phyloP scores from a whole-genome alignment of 805 yeast species.

The Middelhovenomyces tepae region DNA sequence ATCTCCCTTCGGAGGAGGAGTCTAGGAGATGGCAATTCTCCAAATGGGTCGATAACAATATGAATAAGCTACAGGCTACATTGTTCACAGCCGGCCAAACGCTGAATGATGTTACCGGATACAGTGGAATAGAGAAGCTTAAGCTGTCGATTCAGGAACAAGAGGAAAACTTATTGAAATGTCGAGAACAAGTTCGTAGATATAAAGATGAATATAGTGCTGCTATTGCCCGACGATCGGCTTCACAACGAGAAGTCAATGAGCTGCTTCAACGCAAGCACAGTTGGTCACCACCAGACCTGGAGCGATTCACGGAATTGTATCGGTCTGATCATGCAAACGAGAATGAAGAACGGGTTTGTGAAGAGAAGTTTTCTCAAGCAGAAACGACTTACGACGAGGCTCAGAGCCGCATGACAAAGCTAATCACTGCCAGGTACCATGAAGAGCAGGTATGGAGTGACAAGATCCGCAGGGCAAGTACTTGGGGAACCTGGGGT shows the following conservation, averaged over 20 bases:
- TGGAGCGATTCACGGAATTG: conserved; percentile 74
- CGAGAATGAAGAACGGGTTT: conserved; percentile 47
- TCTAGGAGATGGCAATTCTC: conserved; percentile 19
- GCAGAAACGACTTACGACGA: conserved; percentile 61
- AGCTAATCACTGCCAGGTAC: conserved; percentile 75
- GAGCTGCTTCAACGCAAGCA: conserved; percentile 80
- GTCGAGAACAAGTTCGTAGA: conserved; percentile 39
- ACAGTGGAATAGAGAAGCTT: conserved; percentile 65
- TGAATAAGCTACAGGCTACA: conserved; percentile 28
- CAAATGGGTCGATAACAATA: conserved; percentile 19
- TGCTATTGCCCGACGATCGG: conserved; percentile 56
- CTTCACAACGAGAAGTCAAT: conserved; percentile 76
- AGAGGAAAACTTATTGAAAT: conserved; percentile 43
- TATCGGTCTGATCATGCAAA: conserved; percentile 75
- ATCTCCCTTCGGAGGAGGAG: conserved; percentile 23
- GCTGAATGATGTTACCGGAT: conserved; percentile 88
- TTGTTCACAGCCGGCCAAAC: conserved; percentile 38
- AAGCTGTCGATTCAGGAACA: conserved; percentile 47
- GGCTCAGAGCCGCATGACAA: conserved; percentile 57
- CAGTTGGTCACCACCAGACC: conserved; percentile 68
- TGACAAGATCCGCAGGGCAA: conserved; percentile 85
- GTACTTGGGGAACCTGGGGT: conserved; percentile 94
- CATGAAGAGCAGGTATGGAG: conserved; percentile 99
- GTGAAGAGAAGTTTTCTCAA: conserved; percentile 40
- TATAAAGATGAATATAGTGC: conserved; percentile 46